These are phyloP conservation scores for Albugo laibachii DNA, from an alignment of 352 stramenopile species.

Conservation along the genomic window DNA sequence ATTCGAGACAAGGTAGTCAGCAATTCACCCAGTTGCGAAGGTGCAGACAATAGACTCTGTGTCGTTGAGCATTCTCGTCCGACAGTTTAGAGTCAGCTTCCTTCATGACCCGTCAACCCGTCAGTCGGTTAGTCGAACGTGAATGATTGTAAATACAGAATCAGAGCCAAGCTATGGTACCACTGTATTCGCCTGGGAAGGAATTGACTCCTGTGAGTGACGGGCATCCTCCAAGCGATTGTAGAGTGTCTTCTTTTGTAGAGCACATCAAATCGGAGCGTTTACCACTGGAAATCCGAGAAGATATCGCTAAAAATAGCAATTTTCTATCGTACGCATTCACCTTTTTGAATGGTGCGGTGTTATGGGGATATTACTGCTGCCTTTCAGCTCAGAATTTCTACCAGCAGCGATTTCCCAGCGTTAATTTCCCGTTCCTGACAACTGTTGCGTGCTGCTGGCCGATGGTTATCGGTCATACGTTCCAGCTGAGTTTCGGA, in stretches of 20 bases:
- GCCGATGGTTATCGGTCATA: slow-evolving; percentile 32
- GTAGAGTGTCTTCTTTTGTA: background rate
- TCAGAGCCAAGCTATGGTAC: too few relatives aligned
- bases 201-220: too few relatives aligned
- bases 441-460: slow-evolving; percentile 35
- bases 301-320: slow-evolving; percentile 30
- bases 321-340: slow-evolving; percentile 34
- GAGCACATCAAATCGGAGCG: background rate
- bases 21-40: too few relatives aligned
- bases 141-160: too few relatives aligned
- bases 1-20: too few relatives aligned
- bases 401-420: slow-evolving; percentile 25
- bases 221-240: too few relatives aligned
- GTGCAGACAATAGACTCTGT: too few relatives aligned
- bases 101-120: too few relatives aligned
- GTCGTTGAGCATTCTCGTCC: too few relatives aligned
- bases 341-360: slow-evolving; percentile 48
- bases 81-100: too few relatives aligned
- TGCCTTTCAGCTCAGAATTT: slow-evolving; percentile 50
- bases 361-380: slow-evolving; percentile 59
- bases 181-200: too few relatives aligned
- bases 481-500: slow-evolving; percentile 27
- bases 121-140: too few relatives aligned
- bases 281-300: slow-evolving; percentile 30
- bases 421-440: slow-evolving; percentile 44